Evolutionary conservation across 805 yeast genomes (phyloP).

Genomic region (Starmerella sirachaensis): DNA sequence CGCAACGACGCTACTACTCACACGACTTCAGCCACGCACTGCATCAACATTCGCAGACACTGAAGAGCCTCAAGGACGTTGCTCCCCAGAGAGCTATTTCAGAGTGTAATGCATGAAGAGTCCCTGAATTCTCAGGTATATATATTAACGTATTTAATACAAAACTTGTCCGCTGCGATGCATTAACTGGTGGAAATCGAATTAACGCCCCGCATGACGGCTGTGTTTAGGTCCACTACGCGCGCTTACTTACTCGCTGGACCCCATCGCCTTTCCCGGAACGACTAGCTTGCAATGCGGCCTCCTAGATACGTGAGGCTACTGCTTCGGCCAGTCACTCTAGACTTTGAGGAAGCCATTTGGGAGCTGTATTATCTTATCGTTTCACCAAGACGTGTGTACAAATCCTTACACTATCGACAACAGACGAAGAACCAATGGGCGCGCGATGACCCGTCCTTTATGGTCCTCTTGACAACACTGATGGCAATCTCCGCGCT

Average conservation of each 20-base stretch:
- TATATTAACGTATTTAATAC: too few relatives aligned
- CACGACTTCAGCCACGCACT: too few relatives aligned
- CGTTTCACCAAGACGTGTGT: conserved; percentile 68
- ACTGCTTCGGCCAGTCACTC: conserved; percentile 58
- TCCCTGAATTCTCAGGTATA: too few relatives aligned
- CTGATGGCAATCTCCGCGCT: conserved; percentile 63
- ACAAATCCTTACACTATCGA: conserved; percentile 68
- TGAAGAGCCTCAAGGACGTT: too few relatives aligned
- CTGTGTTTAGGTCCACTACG: too few relatives aligned
- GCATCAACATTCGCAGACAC: too few relatives aligned
- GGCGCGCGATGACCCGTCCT: conserved; percentile 89
- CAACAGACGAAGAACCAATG: conserved; percentile 67
- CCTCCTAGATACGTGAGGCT: conserved; percentile 29
- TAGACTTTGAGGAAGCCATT: conserved; percentile 83
- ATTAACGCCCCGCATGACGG: too few relatives aligned
- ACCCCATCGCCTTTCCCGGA: not conserved
- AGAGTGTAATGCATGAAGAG: too few relatives aligned
- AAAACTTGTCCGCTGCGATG: too few relatives aligned
- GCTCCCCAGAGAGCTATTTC: too few relatives aligned
- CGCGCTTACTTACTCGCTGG: too few relatives aligned
- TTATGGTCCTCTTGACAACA: conserved; percentile 57
- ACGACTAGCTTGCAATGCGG: conserved; percentile 11
- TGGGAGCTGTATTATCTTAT: conserved; percentile 79
- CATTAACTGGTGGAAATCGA: too few relatives aligned
- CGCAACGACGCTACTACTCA: not conserved